Percentiles rank a stretch among this genome's conserved stretches.
These are phyloP conservation scores for Colletotrichum nymphaeae DNA, from an alignment of 2,329 filamentous ascomycete genomes.

Conservation along the genomic window DNA sequence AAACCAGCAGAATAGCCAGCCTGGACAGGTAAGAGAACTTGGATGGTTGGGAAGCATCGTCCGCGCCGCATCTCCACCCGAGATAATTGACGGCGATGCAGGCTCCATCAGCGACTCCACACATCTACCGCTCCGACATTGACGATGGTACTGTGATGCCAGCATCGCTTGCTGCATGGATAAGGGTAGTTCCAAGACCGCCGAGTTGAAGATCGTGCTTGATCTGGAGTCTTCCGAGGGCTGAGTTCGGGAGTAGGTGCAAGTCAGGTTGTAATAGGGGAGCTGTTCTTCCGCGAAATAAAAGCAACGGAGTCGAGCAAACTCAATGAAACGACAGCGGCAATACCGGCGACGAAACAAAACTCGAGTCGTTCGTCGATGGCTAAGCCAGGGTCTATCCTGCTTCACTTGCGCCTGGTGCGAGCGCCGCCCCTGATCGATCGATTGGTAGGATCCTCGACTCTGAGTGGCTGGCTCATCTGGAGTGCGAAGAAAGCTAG, in stretches of 20 bases:
- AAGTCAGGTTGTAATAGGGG: not conserved
- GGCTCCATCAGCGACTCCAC: conserved; percentile 20
- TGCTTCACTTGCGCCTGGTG: conserved; percentile 1
- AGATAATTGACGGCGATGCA: conserved; percentile 17
- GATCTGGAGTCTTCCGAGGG: conserved; percentile 12
- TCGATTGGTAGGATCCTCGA: not conserved
- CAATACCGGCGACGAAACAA: not conserved
- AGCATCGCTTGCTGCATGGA: conserved; percentile 9
- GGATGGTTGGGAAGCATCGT: not conserved
- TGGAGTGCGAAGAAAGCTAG: conserved; percentile 2
- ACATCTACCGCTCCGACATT: conserved; percentile 19
- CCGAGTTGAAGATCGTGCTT: conserved; percentile 22
- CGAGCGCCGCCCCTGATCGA: conserved; percentile 22
- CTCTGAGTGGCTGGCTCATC: conserved; percentile 21
- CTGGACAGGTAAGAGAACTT: too few relatives aligned
- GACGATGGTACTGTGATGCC: conserved; percentile 10
- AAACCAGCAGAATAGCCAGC: conserved; percentile 1
- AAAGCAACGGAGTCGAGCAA: not conserved
- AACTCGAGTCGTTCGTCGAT: not conserved
- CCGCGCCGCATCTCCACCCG: conserved; percentile 20
- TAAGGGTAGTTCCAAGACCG: conserved; percentile 7
- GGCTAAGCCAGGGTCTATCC: conserved; percentile 11
- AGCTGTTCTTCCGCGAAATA: not conserved
- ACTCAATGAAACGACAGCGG: not conserved
- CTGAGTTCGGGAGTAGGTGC: too few relatives aligned